Evolutionary conservation across 2,329 filamentous ascomycete genomes (phyloP), one percentile per base, ranked within the genome.

Genomic region (Diplodia mutila): DNA sequence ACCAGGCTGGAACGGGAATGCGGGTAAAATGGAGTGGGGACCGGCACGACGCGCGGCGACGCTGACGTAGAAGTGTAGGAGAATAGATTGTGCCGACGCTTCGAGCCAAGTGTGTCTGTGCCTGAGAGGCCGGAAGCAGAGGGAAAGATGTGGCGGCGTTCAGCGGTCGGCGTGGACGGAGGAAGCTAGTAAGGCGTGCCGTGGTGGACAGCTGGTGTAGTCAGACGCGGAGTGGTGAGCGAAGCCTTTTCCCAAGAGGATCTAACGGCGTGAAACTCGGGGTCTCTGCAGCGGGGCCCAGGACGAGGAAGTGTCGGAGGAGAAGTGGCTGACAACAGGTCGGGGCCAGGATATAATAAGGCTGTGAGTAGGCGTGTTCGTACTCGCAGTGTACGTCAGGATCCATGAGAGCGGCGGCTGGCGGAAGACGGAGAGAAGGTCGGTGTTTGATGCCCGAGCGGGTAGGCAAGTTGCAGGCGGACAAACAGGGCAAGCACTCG

Each of bases 401-500:
- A 49, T 23, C 21, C 34, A 37, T 27, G 39, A 18, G 21, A 23
- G 34, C 55, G 52, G 52, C 52, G 27, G 52, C 16, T 14, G 52
- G 52, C 49, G 49, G 49, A 27, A 52, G 25, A 52, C 5, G 51
- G 7, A 14, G 27, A 29, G 52, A 29, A 1, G 18, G 53, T 9
- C n/a, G 54, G 12, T 25, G 14, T 46, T 59, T 14, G 34, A 8
- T 59, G 54, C 54, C 54, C 54, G 54, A 11, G 54, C 9, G 34
- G 34, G 34, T 23, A 59, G 34, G 9, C 29, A 55, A 23, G 34
- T 18, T 16, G 21, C 18, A n/a, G 39, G 25, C 25, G 57, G 18
- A 51, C 59, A 3, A 63, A 63, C 42, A 27, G 27, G 59, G 59
- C 59, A 63, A 25, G 46, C 42, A 27, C 59, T 63, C 59, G 59